These are phyloP conservation scores for Evernia prunastri DNA, from an alignment of 495 filamentous ascomycete species.

Conservation along the genomic window DNA sequence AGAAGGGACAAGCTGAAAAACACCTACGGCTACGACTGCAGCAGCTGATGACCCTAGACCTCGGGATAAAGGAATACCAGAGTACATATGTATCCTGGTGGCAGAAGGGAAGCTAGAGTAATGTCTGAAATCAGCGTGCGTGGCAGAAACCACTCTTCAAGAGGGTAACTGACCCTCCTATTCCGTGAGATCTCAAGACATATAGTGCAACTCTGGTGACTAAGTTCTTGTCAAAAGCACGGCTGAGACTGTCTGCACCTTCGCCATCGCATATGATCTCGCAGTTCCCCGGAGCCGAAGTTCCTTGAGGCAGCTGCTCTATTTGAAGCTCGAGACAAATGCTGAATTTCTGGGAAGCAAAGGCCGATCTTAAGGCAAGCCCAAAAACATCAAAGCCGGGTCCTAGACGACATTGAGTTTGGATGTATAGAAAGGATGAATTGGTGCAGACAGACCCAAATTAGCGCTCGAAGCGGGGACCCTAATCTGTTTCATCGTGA, in stretches of 20 bases:
- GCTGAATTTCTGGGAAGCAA: neutral
- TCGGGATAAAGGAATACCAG: conserved; percentile 84
- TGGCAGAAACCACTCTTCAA: too few species aligned
- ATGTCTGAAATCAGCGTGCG: too few species aligned
- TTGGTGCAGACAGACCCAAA: too few species aligned
- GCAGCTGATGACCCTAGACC: conserved; percentile 90
- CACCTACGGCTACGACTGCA: conserved; percentile 87
- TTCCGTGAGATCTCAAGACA: conserved; percentile 82
- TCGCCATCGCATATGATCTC: conserved; percentile 79
- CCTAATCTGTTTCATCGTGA: too few species aligned
- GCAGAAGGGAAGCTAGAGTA: too few species aligned
- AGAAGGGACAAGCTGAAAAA: too few species aligned
- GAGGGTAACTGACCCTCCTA: conserved; percentile 74
- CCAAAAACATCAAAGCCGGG: conserved; percentile 98
- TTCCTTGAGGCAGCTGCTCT: conserved; percentile 47
- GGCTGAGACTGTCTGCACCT: conserved; percentile 63
- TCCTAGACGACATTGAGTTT: too few species aligned
- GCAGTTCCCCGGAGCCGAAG: conserved; percentile 70
- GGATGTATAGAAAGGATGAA: too few species aligned
- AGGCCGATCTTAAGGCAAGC: conserved; percentile 55
- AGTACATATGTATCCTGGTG: conserved; percentile 88
- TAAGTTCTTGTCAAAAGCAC: conserved; percentile 75
- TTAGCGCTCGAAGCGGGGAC: too few species aligned
- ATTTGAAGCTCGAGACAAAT: conserved; percentile 82
- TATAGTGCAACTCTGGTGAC: conserved; percentile 89